phyloP scores from a whole-genome alignment of 148 eudicot species.

The Arbutus unedo region DNA sequence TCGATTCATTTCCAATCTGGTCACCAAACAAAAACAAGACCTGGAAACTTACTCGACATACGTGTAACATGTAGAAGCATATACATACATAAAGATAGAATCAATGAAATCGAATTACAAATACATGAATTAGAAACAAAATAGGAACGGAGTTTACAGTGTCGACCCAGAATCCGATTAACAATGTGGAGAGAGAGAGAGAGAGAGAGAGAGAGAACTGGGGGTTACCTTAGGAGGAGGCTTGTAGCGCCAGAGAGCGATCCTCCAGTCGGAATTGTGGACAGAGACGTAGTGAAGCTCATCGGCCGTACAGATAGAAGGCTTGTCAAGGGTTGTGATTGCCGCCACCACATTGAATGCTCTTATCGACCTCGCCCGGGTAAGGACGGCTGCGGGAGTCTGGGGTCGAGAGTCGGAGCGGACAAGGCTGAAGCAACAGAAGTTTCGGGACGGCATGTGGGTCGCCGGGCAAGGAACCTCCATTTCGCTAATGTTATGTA shows the following conservation, averaged over 20 bases:
- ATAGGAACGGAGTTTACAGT: neutral
- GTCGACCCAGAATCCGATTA: neutral
- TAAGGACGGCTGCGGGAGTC: conserved; percentile 6
- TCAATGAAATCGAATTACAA: neutral
- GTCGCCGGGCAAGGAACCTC: conserved; percentile 19
- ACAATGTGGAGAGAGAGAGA: neutral
- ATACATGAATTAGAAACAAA: neutral
- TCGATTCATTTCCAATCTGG: neutral
- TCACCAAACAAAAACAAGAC: neutral
- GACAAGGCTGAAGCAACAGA: conserved; percentile 15
- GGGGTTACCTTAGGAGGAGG: conserved; percentile 59
- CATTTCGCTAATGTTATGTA: neutral
- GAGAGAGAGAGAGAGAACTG: neutral
- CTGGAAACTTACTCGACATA: neutral
- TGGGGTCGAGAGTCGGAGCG: conserved; percentile 12
- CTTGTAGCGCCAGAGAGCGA: conserved; percentile 91
- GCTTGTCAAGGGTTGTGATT: conserved; percentile 28
- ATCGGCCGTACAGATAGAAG: conserved; percentile 85
- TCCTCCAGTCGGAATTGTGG: conserved; percentile 63
- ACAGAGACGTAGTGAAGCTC: conserved; percentile 89
- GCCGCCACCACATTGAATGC: conserved; percentile 11
- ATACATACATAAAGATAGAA: neutral
- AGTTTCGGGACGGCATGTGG: conserved; percentile 19
- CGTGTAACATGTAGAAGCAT: neutral
- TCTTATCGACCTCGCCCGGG: conserved; percentile 9